Evolutionary conservation across 768 basidiomycete species (phyloP).

Genomic region (Mycena venus): DNA sequence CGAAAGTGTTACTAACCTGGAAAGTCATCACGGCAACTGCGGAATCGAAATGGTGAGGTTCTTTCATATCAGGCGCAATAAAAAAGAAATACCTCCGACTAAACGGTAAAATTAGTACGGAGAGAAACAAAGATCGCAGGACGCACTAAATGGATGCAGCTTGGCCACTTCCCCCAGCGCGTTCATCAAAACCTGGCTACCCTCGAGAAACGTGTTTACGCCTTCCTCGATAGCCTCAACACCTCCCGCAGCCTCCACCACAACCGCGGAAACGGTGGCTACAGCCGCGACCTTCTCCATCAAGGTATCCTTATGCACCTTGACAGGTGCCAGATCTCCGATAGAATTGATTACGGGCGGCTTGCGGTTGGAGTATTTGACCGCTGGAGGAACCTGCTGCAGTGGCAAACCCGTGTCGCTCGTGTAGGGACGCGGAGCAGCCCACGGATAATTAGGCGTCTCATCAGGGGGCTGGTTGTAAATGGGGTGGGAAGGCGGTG

Average conservation of each 20-base stretch:
- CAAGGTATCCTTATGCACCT: not conserved
- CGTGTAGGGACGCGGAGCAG: not conserved
- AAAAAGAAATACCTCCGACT: conserved; percentile 5
- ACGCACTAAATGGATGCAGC: conserved; percentile 39
- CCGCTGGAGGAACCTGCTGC: not conserved
- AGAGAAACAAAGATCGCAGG: not conserved
- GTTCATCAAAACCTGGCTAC: conserved; percentile 38
- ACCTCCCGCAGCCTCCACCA: conserved; percentile 2
- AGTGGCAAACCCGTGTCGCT: conserved; percentile 1
- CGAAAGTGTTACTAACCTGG: too few species aligned
- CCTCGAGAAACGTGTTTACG: conserved; percentile 36
- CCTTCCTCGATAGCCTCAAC: conserved; percentile 28
- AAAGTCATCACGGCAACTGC: conserved; percentile 21
- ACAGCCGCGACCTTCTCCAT: not conserved
- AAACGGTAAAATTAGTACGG: not conserved
- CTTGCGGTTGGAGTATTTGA: not conserved
- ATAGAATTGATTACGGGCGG: not conserved
- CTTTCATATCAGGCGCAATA: not conserved
- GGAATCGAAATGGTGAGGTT: not conserved
- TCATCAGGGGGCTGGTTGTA: too few species aligned
- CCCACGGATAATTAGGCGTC: not conserved
- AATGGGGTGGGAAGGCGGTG: too few species aligned
- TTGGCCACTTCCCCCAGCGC: conserved; percentile 39
- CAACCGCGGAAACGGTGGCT: not conserved
- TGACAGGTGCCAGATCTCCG: too few species aligned